Evolutionary conservation across 2,329 filamentous ascomycete species (phyloP).

Genomic region (Calonectria naviculata): DNA sequence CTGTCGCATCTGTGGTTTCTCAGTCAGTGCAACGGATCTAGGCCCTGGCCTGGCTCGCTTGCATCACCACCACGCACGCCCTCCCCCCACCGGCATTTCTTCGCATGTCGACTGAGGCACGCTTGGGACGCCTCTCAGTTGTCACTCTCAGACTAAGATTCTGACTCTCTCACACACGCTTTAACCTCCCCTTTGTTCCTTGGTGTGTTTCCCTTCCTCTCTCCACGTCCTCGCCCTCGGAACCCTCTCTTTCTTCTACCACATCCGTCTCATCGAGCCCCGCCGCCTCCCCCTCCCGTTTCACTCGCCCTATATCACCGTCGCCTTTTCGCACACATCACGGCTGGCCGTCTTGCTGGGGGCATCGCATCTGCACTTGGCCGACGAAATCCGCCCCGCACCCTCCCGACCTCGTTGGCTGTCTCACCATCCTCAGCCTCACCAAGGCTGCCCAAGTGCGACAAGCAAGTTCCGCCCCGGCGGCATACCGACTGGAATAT

Average conservation of each 20-base stretch:
- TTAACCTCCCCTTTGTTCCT: constrained; percentile 20
- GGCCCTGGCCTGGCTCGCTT: constrained; percentile 44
- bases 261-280: constrained; percentile 35
- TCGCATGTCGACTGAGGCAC: constrained; percentile 34
- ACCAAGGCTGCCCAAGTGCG: constrained; percentile 33
- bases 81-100: constrained; percentile 43
- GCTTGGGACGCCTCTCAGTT: constrained; percentile 35
- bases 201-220: constrained; percentile 15
- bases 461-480: constrained; percentile 25
- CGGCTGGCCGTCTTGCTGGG: constrained; percentile 19
- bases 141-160: constrained; percentile 32
- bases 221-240: constrained; percentile 7
- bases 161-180: constrained; percentile 32
- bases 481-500: constrained; percentile 25
- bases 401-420: constrained; percentile 28
- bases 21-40: constrained; percentile 41
- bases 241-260: constrained; percentile 24
- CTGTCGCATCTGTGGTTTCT: constrained; percentile 24
- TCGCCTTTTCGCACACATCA: constrained; percentile 23
- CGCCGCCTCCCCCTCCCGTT: constrained; percentile 20
- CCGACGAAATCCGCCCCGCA: constrained; percentile 36
- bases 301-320: constrained; percentile 32
- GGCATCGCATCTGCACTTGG: constrained; percentile 29
- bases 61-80: constrained; percentile 44
- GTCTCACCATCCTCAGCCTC: constrained; percentile 42